A percentile compares a stretch with the other conserved stretches of the same genome.
Conservation (phyloP, 352 stramenopile species). For the Pythium oligandrum region DNA sequence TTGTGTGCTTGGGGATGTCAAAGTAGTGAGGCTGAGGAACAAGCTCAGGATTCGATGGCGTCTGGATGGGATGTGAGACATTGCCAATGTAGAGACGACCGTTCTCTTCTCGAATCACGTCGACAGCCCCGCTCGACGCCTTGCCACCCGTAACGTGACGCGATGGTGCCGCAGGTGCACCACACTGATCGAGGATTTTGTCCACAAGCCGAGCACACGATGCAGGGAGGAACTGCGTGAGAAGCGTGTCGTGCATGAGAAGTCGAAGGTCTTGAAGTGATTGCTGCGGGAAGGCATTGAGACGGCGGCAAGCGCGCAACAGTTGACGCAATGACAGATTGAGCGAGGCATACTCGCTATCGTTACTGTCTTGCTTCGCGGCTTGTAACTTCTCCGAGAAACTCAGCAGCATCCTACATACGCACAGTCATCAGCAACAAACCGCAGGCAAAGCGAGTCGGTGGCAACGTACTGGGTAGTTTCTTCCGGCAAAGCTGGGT, state of each 20-base stretch:
- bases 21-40: constrained; percentile 89
- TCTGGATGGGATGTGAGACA: constrained; percentile 52
- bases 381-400: constrained; percentile 51
- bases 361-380: constrained; percentile 33
- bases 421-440: background rate
- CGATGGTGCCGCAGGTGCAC: constrained; percentile 16
- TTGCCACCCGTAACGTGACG: background rate
- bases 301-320: constrained; percentile 52
- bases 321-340: constrained; percentile 65
- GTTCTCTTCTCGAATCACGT: constrained; percentile 37
- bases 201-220: constrained; percentile 47
- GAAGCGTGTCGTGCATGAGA: constrained; percentile 69
- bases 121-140: constrained; percentile 3
- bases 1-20: constrained; percentile 86
- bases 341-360: constrained; percentile 44
- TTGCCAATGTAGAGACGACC: constrained; percentile 56
- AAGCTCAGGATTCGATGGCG: constrained; percentile 54
- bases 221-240: constrained; percentile 69
- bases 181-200: constrained; percentile 42
- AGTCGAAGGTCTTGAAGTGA: constrained; percentile 56
- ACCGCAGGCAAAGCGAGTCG: background rate
- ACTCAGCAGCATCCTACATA: constrained; percentile 37
- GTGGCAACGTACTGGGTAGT: constrained; percentile 42
- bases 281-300: constrained; percentile 63
- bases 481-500: constrained; percentile 42